Evolutionary conservation across 352 stramenopile genomes (phyloP).

Genomic region (Elongisporangium undulatum): DNA sequence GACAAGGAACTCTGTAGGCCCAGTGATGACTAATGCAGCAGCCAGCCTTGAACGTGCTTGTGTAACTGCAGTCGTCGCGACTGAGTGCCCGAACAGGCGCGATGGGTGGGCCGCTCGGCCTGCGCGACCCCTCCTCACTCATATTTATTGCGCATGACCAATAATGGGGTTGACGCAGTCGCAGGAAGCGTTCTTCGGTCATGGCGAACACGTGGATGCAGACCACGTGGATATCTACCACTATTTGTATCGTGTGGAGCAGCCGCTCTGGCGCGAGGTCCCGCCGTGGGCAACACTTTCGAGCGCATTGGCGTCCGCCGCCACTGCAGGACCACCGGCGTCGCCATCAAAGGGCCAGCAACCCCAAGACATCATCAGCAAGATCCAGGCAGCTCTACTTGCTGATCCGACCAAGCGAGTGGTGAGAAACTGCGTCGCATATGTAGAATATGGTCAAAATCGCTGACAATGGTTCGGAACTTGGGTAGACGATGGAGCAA

Average conservation of each 20-base stretch:
- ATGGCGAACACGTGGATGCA: constrained; percentile 18
- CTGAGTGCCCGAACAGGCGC: background rate
- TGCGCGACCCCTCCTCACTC: background rate
- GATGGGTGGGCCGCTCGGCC: no score
- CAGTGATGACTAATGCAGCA: no score
- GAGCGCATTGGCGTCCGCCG: constrained; percentile 2
- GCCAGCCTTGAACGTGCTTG: no score
- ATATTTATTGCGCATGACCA: background rate
- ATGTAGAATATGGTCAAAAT: background rate
- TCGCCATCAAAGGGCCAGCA: constrained; percentile 6
- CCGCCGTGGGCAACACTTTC: constrained; percentile 23
- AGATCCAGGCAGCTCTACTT: constrained; percentile 3
- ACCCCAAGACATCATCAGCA: constrained; percentile 8
- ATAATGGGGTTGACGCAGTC: constrained; percentile 58
- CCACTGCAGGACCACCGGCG: background rate
- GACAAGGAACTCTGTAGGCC: no score
- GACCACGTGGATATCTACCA: constrained; percentile 38
- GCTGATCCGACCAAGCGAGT: constrained; percentile 15
- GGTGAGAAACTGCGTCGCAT: constrained; percentile 18
- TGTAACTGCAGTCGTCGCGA: background rate
- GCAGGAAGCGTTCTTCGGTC: constrained; percentile 42
- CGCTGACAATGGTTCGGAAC: background rate
- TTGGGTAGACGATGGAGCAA: constrained; percentile 29
- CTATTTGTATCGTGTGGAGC: constrained; percentile 39
- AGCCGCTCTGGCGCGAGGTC: constrained; percentile 27